These are phyloP conservation scores for Diaporthe longicolla DNA, from an alignment of 2,329 filamentous ascomycete genomes.

Conservation along the genomic window DNA sequence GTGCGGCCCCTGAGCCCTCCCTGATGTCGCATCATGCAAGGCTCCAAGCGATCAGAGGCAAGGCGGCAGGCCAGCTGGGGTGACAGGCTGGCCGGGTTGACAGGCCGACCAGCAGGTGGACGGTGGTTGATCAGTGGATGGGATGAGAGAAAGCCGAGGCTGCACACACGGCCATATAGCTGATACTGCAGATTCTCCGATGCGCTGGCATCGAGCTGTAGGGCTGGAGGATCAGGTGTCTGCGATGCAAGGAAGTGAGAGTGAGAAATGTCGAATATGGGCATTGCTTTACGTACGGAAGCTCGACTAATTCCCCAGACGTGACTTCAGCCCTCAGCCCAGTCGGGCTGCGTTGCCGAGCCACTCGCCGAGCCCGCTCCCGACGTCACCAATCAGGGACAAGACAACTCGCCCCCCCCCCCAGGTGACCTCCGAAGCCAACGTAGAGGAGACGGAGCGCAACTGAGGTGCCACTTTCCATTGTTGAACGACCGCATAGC, in stretches of 20 bases:
- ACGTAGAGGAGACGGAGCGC: neutral
- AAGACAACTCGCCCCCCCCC: neutral
- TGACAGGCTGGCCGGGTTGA: neutral
- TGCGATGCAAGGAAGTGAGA: conserved; percentile 17
- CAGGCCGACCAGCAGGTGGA: neutral
- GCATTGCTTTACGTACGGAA: neutral
- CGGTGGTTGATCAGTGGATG: neutral
- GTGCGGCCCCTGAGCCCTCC: conserved; percentile 19
- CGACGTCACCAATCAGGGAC: conserved; percentile 24
- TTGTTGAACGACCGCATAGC: neutral
- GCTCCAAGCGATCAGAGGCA: conserved; percentile 24
- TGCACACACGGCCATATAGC: neutral
- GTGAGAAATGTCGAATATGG: neutral
- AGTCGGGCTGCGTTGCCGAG: neutral
- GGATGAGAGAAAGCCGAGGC: neutral
- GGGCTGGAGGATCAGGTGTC: conserved; percentile 22
- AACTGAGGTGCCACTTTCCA: conserved; percentile 3
- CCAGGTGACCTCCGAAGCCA: conserved; percentile 13
- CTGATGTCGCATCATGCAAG: conserved; percentile 30
- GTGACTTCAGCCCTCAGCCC: neutral
- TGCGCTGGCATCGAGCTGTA: neutral
- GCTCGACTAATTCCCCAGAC: neutral
- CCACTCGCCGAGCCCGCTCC: conserved; percentile 13
- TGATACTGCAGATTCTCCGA: conserved; percentile 18
- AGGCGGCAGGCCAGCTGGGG: neutral